Evolutionary conservation across 2,329 filamentous ascomycete species (phyloP), one percentile per base, ranked within the genome.

Genomic region (Alternaria panax): DNA sequence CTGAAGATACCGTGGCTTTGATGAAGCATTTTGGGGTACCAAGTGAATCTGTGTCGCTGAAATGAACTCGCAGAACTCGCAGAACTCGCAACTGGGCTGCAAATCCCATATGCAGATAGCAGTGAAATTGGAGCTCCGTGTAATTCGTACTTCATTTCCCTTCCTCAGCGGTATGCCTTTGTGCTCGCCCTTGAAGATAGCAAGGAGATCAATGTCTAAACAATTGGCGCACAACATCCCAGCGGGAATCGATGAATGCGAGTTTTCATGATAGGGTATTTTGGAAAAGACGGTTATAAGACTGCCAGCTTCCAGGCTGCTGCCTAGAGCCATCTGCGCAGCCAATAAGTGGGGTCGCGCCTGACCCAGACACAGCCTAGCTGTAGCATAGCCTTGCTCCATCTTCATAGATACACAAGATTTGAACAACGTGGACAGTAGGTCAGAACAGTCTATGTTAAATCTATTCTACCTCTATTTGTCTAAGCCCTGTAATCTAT

Each of bases 401-500:
- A 22, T 1, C 6, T 32, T n/a, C 0, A n/a, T 2, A 24, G 18
- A 4, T 12, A 47, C 18, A 2, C 30, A 30, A 0, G 14, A 28
- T 7, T 8, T 5, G 0, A 32, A 16, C 4, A 32, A 36, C 0
- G 18, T 14, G 14, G 20, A 25, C 1, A 34, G n/a, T 4, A 41
- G 2, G 6, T 7, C 20, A 34, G 7, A 24, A 5, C 18, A 0
- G 11, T 18, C 1, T 2, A 25, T 5, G 5, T 30, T 3, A 18
- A 20, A 20, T 4, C 2, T 20, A 36, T 7, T 24, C 40, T 50
- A 54, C 9, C 51, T 59, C n/a, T 34, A 8, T 6, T 14, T 25
- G 48, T 57, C 47, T 36, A 52, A n/a, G 1, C 59, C 59, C 22
- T 61, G 45, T 20, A 61, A 3, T 50, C 54, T 40, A 58, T 53